Conservation (phyloP, 2,329 filamentous ascomycete genomes). For the Hymenoscyphus linearis region DNA sequence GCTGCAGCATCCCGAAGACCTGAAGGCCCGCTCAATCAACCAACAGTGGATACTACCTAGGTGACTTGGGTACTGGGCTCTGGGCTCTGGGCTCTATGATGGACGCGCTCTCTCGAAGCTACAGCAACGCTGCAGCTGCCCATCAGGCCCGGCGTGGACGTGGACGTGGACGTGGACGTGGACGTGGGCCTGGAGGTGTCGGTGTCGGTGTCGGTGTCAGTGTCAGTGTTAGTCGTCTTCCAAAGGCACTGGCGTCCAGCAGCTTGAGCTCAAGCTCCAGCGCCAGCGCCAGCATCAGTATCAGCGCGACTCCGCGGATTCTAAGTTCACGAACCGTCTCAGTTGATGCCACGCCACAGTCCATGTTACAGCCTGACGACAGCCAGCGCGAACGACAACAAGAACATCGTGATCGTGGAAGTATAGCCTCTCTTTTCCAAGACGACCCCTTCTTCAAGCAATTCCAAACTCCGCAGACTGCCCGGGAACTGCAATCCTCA, state of each 20-base stretch:
- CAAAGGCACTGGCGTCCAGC: neutral
- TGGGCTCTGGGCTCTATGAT: too few relatives aligned
- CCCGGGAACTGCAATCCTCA: slow-evolving; percentile 30
- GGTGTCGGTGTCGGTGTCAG: too few relatives aligned
- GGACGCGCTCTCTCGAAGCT: neutral
- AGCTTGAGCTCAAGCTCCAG: slow-evolving; percentile 7
- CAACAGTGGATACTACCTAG: too few relatives aligned
- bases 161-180: too few relatives aligned
- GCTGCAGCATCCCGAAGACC: slow-evolving; percentile 1
- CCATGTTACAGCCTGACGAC: slow-evolving; percentile 13
- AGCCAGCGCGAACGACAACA: slow-evolving; percentile 25
- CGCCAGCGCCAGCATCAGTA: slow-evolving; percentile 20
- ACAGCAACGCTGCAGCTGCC: too few relatives aligned
- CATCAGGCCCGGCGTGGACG: neutral
- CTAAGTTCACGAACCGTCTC: slow-evolving; percentile 8
- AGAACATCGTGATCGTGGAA: slow-evolving; percentile 43
- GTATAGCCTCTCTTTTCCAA: slow-evolving; percentile 44
- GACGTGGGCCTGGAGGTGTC: too few relatives aligned
- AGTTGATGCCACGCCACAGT: slow-evolving; percentile 1
- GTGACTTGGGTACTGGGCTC: too few relatives aligned
- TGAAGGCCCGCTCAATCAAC: too few relatives aligned
- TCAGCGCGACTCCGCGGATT: slow-evolving; percentile 10
- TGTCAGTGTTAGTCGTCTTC: too few relatives aligned
- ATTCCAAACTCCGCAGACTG: slow-evolving; percentile 36
- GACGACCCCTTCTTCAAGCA: slow-evolving; percentile 52